phyloP scores from a whole-genome alignment of 148 eudicot species.

The Mesembryanthemum crystallinum region DNA sequence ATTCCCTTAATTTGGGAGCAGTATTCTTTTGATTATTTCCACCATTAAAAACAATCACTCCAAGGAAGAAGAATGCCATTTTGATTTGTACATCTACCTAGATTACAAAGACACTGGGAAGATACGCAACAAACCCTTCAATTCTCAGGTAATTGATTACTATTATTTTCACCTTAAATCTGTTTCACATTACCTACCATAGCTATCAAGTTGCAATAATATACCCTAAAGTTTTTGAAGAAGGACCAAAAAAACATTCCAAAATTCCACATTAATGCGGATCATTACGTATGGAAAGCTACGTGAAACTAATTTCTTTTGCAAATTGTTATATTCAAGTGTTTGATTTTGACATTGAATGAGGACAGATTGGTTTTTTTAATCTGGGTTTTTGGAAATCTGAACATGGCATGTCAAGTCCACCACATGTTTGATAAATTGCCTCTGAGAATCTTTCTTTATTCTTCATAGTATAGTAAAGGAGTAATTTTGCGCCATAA shows the following conservation, averaged over 20 bases:
- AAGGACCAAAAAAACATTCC: neutral
- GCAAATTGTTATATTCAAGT: slow-evolving; percentile 6
- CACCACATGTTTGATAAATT: slow-evolving; percentile 6
- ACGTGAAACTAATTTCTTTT: slow-evolving; percentile 8
- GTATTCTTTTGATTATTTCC: too few species aligned
- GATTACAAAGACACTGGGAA: too few species aligned
- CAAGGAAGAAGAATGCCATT: too few species aligned
- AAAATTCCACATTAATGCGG: neutral
- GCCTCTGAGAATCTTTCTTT: slow-evolving; percentile 3
- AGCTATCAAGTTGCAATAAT: neutral
- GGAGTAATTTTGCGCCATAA: neutral
- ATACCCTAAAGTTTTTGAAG: neutral
- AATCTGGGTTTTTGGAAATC: neutral
- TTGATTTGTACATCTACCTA: too few species aligned
- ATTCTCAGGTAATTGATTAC: neutral
- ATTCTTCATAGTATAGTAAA: neutral
- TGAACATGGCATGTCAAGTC: slow-evolving; percentile 5
- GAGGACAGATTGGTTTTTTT: neutral
- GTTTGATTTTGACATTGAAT: neutral
- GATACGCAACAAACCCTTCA: too few species aligned
- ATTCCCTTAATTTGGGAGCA: too few species aligned
- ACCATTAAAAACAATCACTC: too few species aligned
- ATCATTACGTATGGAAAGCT: slow-evolving; percentile 6
- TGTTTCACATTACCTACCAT: neutral
- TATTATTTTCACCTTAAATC: neutral